A percentile compares a stretch with the other conserved stretches of the same genome.
Evolutionary conservation across 2,329 filamentous ascomycete species (phyloP).

Genomic region (Penicillium fuscoglaucum): DNA sequence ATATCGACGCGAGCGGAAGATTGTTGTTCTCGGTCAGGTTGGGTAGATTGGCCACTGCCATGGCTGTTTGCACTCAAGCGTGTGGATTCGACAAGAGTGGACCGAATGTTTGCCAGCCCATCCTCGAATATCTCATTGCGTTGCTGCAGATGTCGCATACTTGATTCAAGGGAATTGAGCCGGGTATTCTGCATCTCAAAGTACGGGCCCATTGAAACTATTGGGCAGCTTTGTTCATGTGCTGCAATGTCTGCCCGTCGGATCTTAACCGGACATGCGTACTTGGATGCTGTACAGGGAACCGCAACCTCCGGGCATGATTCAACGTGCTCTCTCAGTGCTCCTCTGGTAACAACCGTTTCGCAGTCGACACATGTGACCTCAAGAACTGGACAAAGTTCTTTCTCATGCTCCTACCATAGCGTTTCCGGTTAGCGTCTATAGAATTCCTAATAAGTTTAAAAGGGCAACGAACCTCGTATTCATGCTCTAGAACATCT

Average conservation of each 20-base stretch:
- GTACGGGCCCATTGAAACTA: conserved; percentile 50
- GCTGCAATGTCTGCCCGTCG: conserved; percentile 41
- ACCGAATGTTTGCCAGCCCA: conserved; percentile 45
- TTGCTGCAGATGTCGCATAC: conserved; percentile 47
- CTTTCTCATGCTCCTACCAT: conserved; percentile 37
- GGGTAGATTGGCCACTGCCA: conserved; percentile 13
- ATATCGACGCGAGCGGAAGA: conserved; percentile 1
- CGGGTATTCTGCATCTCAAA: conserved; percentile 46
- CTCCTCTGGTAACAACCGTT: conserved; percentile 33
- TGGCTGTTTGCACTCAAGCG: conserved; percentile 11
- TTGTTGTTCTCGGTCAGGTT: conserved; percentile 16
- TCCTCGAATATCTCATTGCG: conserved; percentile 51
- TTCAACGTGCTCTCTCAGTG: conserved; percentile 39
- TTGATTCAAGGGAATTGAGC: conserved; percentile 47
- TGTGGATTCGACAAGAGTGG: conserved; percentile 38
- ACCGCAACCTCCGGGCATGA: conserved; percentile 39
- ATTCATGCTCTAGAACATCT: conserved; percentile 55
- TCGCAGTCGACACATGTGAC: conserved; percentile 42
- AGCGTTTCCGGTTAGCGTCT: conserved; percentile 6
- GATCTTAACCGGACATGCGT: conserved; percentile 45
- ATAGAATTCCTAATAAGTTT: neutral
- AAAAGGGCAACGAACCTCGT: conserved; percentile 44
- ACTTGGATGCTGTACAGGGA: conserved; percentile 42
- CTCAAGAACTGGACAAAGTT: conserved; percentile 40
- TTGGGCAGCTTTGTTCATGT: conserved; percentile 52